These are phyloP conservation scores for Blastobotrys robertii DNA, from an alignment of 805 yeast species.

Conservation along the genomic window DNA sequence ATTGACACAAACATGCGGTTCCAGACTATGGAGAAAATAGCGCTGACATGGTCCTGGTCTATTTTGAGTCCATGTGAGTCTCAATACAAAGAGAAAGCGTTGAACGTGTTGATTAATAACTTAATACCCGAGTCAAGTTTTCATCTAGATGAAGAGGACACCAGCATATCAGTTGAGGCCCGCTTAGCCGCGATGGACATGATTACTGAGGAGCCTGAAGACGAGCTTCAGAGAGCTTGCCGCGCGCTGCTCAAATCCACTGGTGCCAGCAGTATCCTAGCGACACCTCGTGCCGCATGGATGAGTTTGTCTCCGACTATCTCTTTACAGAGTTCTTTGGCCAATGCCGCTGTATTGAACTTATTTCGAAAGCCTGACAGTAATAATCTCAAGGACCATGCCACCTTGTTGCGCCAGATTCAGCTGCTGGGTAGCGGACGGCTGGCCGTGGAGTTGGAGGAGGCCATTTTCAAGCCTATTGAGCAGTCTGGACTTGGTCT, in stretches of 20 bases:
- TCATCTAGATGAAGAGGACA: no score
- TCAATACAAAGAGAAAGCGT: not conserved
- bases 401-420: not conserved
- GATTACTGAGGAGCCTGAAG: not conserved
- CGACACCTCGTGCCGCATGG: not conserved
- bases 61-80: not conserved
- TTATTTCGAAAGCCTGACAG: not conserved
- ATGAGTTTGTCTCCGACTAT: not conserved
- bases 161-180: not conserved
- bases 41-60: constrained; percentile 2
- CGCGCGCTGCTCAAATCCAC: not conserved
- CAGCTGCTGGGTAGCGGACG: constrained; percentile 1
- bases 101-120: not conserved
- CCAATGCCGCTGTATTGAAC: constrained; percentile 1
- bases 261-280: not conserved
- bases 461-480: not conserved
- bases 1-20: not conserved
- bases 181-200: not conserved
- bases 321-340: not conserved
- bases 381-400: not conserved
- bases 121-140: not conserved
- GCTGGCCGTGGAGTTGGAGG: not conserved
- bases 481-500: no score
- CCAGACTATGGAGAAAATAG: not conserved
- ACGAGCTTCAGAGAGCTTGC: not conserved